Base-by-base conservation (phyloP, 257 asterid species). In the Solanum dulcamara region DNA sequence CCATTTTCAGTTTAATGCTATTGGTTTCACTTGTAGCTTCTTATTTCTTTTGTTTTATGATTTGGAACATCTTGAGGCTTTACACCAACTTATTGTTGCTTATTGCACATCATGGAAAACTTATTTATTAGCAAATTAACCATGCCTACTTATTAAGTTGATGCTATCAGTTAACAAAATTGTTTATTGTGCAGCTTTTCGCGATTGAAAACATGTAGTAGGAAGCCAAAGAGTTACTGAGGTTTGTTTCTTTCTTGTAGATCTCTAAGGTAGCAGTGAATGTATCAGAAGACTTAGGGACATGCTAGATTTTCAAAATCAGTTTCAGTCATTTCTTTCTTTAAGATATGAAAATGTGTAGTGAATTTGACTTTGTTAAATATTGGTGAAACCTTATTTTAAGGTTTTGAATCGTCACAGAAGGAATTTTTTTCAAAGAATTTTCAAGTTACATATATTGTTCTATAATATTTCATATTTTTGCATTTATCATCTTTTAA, bases 191-290 rank as follows among this genome's bases (percentile, higher is more conserved):
- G 94, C 95, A 96, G 98, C 91, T 91, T 85, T n/a, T 91, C 94
- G 14, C 96, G 93, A 15, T 87, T 93, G 94, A 93, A 87, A 86
- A 85, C 92, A n/a, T 87, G 94, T 86, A 57, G 93, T 30, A 93
- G 95, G 92, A 93, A 87, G 88, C 90, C 95, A 20, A 93, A 83
- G 24, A 74, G 92, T 84, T 93, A 90, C 91, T 96, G 91, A 93
- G 88, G 89, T 92, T 85, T 14, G 92, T 96, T 71, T 90, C 94
- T 7, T 96, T 86, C 97, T 18, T 17, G 91, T 83, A 93, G 91
- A 87, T 93, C 97, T 88, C 91, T 96, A 89, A 92, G 93, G 88
- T 89, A 89, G 83, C 37, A 48, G 62, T 67, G 64, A 70, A 83
- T 68, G 84, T 74, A 85, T 80, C 84, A n/a, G 71, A 40, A 72